Percentiles rank a stretch among this genome's conserved stretches.
phyloP scores from a whole-genome alignment of 768 basidiomycete genomes.

The Rhodotorula toruloides region DNA sequence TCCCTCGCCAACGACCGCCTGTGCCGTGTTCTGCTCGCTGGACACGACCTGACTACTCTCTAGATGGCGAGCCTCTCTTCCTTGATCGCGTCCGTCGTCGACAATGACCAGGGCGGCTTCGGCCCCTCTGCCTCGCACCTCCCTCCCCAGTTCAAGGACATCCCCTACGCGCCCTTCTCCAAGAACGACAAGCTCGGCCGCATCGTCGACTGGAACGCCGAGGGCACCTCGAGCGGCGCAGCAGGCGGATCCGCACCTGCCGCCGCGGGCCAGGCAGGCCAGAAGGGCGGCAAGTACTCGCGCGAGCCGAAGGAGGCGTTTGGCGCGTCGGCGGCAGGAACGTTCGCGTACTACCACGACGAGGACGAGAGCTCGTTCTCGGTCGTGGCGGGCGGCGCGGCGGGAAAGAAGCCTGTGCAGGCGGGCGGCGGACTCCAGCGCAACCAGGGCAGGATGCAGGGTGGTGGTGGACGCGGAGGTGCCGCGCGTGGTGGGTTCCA shows the following conservation, averaged over 20 bases:
- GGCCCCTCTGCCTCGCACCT: conserved; percentile 75
- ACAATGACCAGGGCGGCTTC: conserved; percentile 36
- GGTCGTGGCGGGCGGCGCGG: conserved; percentile 72
- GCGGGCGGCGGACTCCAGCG: conserved; percentile 36
- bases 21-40: not conserved
- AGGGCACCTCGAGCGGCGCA: conserved; percentile 57
- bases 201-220: conserved; percentile 95
- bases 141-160: conserved; percentile 90
- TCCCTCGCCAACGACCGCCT: not conserved
- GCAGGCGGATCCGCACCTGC: conserved; percentile 51
- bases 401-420: conserved; percentile 33
- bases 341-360: conserved; percentile 94
- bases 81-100: conserved; percentile 31
- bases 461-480: conserved; percentile 6
- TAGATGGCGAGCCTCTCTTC: conserved; percentile 25
- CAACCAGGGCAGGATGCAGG: not conserved
- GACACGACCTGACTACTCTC: not conserved
- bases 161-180: conserved; percentile 96
- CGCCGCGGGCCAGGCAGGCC: conserved; percentile 45
- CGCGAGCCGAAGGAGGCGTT: conserved; percentile 77
- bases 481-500: conserved; percentile 31
- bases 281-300: conserved; percentile 51
- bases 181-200: conserved; percentile 97
- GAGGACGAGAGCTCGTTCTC: conserved; percentile 98
- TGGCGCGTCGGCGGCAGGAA: conserved; percentile 81